Conservation (phyloP, 441 rosid species). For the Gossypium gossypioides region DNA sequence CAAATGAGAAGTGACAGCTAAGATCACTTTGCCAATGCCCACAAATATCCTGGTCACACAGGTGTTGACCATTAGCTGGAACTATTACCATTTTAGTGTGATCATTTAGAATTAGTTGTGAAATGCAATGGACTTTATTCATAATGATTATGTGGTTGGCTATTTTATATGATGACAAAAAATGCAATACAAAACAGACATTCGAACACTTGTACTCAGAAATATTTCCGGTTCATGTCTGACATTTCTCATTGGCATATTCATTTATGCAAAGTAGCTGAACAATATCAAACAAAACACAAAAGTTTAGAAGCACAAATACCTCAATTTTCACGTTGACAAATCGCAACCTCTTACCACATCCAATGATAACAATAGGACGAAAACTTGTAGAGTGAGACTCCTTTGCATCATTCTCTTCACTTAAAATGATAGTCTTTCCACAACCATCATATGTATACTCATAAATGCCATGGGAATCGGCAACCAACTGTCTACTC, state of each 20-base stretch:
- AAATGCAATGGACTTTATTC: not conserved
- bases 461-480: slow-evolving; percentile 71
- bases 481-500: slow-evolving; percentile 70
- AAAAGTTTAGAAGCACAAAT: slow-evolving; percentile 16
- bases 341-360: slow-evolving; percentile 88
- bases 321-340: slow-evolving; percentile 89
- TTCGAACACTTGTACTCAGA: not conserved
- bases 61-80: not conserved
- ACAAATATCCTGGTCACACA: not conserved
- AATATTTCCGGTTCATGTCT: not conserved
- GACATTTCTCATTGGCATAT: not conserved
- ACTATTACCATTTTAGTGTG: not conserved
- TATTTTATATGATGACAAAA: not conserved
- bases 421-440: slow-evolving; percentile 54
- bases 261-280: not conserved
- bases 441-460: slow-evolving; percentile 93
- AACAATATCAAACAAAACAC: slow-evolving; percentile 7
- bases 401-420: slow-evolving; percentile 46
- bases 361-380: slow-evolving; percentile 81
- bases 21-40: not conserved
- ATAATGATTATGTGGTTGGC: not conserved
- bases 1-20: not conserved
- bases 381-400: slow-evolving; percentile 33
- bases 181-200: not conserved
- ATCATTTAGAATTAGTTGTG: not conserved